Evolutionary conservation across 2,329 filamentous ascomycete genomes (phyloP), one percentile per base, ranked within the genome.

Genomic region (Ceratocystis smalleyi): DNA sequence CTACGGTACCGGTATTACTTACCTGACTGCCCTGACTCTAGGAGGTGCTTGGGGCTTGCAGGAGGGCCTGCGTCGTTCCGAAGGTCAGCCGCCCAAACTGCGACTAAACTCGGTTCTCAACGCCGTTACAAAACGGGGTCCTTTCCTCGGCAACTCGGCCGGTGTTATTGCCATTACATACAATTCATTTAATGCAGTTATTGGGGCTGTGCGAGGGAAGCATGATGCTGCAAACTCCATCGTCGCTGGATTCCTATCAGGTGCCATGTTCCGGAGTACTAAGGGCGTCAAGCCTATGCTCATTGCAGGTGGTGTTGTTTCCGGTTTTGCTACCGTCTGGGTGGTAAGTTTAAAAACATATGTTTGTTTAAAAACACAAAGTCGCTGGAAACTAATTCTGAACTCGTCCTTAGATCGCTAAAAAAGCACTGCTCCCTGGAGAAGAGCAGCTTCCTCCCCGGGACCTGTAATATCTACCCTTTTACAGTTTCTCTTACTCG

Each of bases 201-300:
- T 95, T 67, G 91, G 90, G 47, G 85, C 88, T 71, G 74, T 85
- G 68, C 81, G 91, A 67, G 90, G 90, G 68, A 89, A 90, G 77
- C 91, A 96, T 70, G 95, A 99, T 74, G 83, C 90, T 2, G 83
- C 86, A 66, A 99, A 99, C 78, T 94, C 90, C 68, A 83, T 99
- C 63, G 76, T 83, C 22, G 92, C 94, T 4, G 94, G 95, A 68
- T 87, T 81, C 1, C 74, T 99, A 70, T 95, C 91, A 72, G 94
- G 94, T 66, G 91, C 92, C 81, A 74, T 99, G 15, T 99, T 99
- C 78, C 97, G 96, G 81, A 95, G 91, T 75, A 97, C 95, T 60
- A 83, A 89, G 71, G 94, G 94, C 5, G 68, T 94, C 67, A 83
- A 88, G 75, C 91, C 91, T 43, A 97, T 97, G 91, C 80, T 94